A percentile compares a stretch with the other conserved stretches of the same genome.
Evolutionary conservation across 2,329 filamentous ascomycete species (phyloP).

Genomic region (Bipolaris zeicola): DNA sequence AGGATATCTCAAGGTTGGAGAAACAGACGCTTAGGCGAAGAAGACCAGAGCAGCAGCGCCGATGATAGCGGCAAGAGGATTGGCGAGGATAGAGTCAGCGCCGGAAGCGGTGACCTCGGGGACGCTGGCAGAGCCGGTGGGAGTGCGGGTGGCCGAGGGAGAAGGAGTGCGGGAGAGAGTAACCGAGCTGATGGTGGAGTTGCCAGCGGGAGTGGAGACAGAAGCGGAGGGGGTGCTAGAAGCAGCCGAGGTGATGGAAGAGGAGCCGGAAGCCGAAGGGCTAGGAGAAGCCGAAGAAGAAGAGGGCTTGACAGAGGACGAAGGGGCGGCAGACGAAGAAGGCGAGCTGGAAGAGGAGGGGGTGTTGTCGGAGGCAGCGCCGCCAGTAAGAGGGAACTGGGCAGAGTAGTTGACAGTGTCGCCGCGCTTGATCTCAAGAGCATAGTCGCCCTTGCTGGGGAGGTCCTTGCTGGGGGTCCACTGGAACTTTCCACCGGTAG

Average conservation of each 20-base stretch:
- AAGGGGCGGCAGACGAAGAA: slow-evolving; percentile 7
- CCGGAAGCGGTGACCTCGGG: slow-evolving; percentile 26
- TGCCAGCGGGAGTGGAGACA: slow-evolving; percentile 24
- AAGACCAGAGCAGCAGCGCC: slow-evolving; percentile 50
- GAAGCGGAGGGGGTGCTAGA: slow-evolving; percentile 39
- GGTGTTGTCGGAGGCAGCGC: slow-evolving; percentile 24
- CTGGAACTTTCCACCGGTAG: slow-evolving; percentile 54
- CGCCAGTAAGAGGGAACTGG: slow-evolving; percentile 51
- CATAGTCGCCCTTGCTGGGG: slow-evolving; percentile 58
- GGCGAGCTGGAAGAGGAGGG: slow-evolving; percentile 29
- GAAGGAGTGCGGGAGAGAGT: slow-evolving; percentile 29
- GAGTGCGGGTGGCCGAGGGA: slow-evolving; percentile 18
- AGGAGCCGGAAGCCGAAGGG: slow-evolving; percentile 25
- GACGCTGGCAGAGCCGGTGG: slow-evolving; percentile 22
- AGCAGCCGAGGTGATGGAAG: slow-evolving; percentile 4
- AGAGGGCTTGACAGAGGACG: slow-evolving; percentile 13
- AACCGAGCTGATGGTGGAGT: slow-evolving; percentile 36
- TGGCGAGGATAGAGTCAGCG: slow-evolving; percentile 41
- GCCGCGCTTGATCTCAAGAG: slow-evolving; percentile 63
- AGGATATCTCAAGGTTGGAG: background rate
- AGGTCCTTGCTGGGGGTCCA: slow-evolving; percentile 58
- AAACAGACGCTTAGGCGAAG: slow-evolving; percentile 41
- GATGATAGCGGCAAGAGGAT: slow-evolving; percentile 49
- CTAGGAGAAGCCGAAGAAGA: slow-evolving; percentile 13
- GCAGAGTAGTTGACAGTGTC: slow-evolving; percentile 61